Evolutionary conservation across 129 eudicot species (phyloP), one percentile per base, ranked within the genome.

Genomic region (Cynara cardunculus): DNA sequence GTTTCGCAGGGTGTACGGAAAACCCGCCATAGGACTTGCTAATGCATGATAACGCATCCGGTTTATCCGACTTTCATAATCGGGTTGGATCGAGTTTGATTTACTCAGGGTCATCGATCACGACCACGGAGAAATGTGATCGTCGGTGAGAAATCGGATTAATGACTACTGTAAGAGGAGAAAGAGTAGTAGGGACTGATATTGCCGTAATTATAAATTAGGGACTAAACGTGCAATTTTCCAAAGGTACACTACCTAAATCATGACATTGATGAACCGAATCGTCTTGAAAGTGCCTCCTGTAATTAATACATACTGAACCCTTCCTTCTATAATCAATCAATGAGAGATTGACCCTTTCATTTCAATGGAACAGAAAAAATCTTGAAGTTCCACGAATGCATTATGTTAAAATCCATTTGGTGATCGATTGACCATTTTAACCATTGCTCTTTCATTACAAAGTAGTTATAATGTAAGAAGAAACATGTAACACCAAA

Each of bases 1-100:
- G 84, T 41, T 78, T 78, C 75, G 30, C 75, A 25, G 22, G 65
- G 82, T 78, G 77, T 80, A 80, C 83, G 77, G 62, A 71, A 72
- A 80, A 71, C 71, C 9, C 67, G 77, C 71, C 77, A 59, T 26
- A 28, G 31, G 66, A 78, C 5, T 80, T 80, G 83, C 71, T 59
- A 53, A 25, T 71, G 77, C 53, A 78, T 78, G 82, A 68, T 41
- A 30, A 68, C 11, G 27, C 16, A 69, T 68, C 46, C 24, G 49
- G 32, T 44, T 78, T 69, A 13, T 16, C 19, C 19, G 61, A 16
- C 19, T 16, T 49, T 16, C 21, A 14, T 16, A 49, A 49, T 49
- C 61, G 19, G 61, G 61, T 49, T 14, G 61, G 61, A 49, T 49
- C 61, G 61, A 49, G 21, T 49, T 49, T 49, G 61, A 16, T 49